Conservation (phyloP, 2,329 filamentous ascomycete genomes). For the Aspergillus pseudoviridinutans region DNA sequence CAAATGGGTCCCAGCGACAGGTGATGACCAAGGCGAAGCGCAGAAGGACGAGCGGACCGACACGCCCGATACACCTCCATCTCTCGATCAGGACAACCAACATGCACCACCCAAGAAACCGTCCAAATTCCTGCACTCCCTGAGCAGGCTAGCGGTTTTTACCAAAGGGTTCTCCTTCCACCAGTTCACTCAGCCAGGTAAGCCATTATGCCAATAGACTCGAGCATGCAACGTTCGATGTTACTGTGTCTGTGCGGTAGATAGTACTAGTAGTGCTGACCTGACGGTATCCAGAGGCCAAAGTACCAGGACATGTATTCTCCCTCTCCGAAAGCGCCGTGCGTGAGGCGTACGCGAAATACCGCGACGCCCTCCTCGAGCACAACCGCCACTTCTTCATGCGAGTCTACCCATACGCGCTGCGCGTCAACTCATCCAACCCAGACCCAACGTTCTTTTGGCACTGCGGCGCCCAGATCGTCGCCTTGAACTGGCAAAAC, state of each 20-base stretch:
- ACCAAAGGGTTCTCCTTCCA: conserved; percentile 81
- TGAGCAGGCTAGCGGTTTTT: conserved; percentile 77
- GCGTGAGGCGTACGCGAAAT: conserved; percentile 59
- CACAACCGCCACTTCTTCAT: conserved; percentile 82
- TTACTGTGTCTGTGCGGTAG: neutral
- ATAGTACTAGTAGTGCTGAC: neutral
- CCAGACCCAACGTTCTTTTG: conserved; percentile 81
- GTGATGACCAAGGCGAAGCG: conserved; percentile 26
- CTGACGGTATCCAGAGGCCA: conserved; percentile 34
- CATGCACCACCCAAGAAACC: conserved; percentile 42
- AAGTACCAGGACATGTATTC: conserved; percentile 60
- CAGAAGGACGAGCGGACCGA: conserved; percentile 10
- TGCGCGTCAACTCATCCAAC: conserved; percentile 80
- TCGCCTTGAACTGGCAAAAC: conserved; percentile 90
- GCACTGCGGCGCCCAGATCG: conserved; percentile 84
- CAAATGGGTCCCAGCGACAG: conserved; percentile 57
- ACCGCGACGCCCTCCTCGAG: conserved; percentile 63
- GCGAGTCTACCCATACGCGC: conserved; percentile 81
- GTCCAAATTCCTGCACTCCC: conserved; percentile 64
- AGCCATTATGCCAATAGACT: conserved; percentile 25
- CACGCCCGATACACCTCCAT: conserved; percentile 5
- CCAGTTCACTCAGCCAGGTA: conserved; percentile 63
- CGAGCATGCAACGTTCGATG: too few species aligned
- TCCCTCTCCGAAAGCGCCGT: conserved; percentile 60
- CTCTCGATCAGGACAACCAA: neutral